Base-by-base conservation (phyloP, 2,329 filamentous ascomycete species). In the Golovinomyces cichoracearum region DNA sequence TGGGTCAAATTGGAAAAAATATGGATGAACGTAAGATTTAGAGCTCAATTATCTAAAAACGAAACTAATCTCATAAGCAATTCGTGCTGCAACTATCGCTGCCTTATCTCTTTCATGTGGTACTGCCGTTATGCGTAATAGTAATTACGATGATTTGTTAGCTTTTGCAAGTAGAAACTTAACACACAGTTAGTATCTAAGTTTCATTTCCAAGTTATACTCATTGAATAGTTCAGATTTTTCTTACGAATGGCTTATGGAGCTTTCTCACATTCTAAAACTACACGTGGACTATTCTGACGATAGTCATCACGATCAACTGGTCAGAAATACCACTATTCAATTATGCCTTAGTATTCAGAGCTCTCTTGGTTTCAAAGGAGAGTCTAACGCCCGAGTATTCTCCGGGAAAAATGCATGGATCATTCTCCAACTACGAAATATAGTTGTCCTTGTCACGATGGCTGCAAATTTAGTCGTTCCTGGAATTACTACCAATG, bases 231-330 rank as follows among this genome's bases (percentile, higher is more conserved):
- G 10, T 49, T 49, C 56, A 77, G 73, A 70, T 47, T 75, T 80
- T 53, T 66, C 74, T 48, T 67, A 69, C 38, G 68, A 76, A 50
- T 76, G 78, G 67, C 65, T 82, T 48, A 69, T 67, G 37, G 77
- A 82, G 53, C 66, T 85, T 12, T 76, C 83, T 48, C 70, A 73
- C 37, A 74, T 81, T 50, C 66, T 86, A 47, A 79, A 78, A 53
- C 69, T 83, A 26, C 75, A 78, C 46, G 74, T 86, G 45, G 88
- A 95, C 63, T 92, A 86, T 58, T 80, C 83, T 0, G 73, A 82
- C 45, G 83, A 93, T 51, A 66, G 74, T 1, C 71, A 74, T 41
- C 74, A 80, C 55, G 78, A 88, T 59, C 70, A 77, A 50, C 66
- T 93, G 29, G 72, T 90, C 53, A 70, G 78, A 51, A 86, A 90